Evolutionary conservation across 257 asterid genomes (phyloP).

Genomic region (Penstemon davidsonii): DNA sequence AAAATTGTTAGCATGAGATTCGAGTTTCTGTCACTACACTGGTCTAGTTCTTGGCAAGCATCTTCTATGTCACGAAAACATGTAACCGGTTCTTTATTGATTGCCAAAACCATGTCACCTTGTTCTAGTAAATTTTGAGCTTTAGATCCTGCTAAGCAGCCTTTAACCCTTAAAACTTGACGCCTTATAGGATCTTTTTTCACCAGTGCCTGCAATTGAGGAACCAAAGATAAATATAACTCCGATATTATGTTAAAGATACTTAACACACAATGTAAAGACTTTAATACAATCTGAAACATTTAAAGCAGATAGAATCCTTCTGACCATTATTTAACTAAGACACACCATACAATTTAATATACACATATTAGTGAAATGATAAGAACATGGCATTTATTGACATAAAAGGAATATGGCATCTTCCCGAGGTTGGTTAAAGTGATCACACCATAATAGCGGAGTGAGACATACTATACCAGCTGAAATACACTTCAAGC

Average conservation of each 20-base stretch:
- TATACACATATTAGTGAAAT: too few species aligned
- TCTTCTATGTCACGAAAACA: slow-evolving; percentile 87
- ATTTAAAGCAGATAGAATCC: slow-evolving; percentile 26
- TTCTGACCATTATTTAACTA: slow-evolving; percentile 48
- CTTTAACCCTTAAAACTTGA: slow-evolving; percentile 90
- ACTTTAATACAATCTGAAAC: neutral
- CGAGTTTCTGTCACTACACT: slow-evolving; percentile 47
- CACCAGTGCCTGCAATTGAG: slow-evolving; percentile 67
- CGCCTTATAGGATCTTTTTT: slow-evolving; percentile 92
- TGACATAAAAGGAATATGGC: too few species aligned
- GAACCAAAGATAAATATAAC: slow-evolving; percentile 16
- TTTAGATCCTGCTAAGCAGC: slow-evolving; percentile 91
- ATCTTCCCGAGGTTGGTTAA: neutral
- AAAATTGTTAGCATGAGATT: slow-evolving; percentile 74
- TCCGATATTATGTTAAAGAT: slow-evolving; percentile 3
- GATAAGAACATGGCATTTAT: too few species aligned
- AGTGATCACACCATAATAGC: neutral
- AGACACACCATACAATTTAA: neutral
- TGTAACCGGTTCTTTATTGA: slow-evolving; percentile 87
- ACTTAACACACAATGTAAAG: neutral
- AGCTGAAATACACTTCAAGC: slow-evolving; percentile 1
- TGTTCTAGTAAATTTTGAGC: slow-evolving; percentile 63
- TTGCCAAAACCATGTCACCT: slow-evolving; percentile 96
- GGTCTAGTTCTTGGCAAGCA: slow-evolving; percentile 78
- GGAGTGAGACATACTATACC: neutral